Base-by-base conservation (phyloP, 2,329 filamentous ascomycete genomes). In the Fusarium udum region DNA sequence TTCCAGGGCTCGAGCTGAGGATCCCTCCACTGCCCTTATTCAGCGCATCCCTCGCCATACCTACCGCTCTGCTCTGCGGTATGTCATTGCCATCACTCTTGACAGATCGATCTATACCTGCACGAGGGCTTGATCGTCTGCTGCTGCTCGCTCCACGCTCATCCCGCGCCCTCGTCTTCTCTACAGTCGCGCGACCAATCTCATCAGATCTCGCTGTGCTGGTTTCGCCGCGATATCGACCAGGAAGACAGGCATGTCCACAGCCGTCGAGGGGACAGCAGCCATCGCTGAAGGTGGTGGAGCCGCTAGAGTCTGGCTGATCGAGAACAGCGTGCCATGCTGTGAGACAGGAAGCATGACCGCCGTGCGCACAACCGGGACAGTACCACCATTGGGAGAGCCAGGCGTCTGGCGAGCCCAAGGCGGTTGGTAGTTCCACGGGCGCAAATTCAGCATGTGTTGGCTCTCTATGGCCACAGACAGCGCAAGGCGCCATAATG, bases 181-280 rank as follows among this genome's bases (percentile, higher is more conserved):
- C 86, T 7, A 84, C 81, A 2, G 85, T 83, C 2, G 81, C 84
- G 6, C 87, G 84, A 16, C 83, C 85, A 6, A 90, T 79, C 63
- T 90, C 88, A n/a, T 89, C 88, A 37, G 83, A 84, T 8, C 84
- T 81, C 6, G 82, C 82, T 0, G 83, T 84, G 32, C 78, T 81
- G 3, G 78, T 83, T 73, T 89, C 87, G 12, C 86, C 82, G 9
- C 87, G 84, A 81, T 89, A 90, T 40, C 82, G 82, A 0, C 89
- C 88, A 0, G 89, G 89, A 0, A 92, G 83, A 69, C 90, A 92
- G 34, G 88, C 88, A 74, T 92, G 90, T 7, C 89, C 87, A 76
- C 90, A 92, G 0, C 90, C 90, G 69, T 91, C 89, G n/a, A 90
- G 80, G 4, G 90, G 90, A 71, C 90, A 92, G 78, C 87, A 90